Evolutionary conservation across 495 filamentous ascomycete species (phyloP), one percentile per base, ranked within the genome.

Genomic region (Clohesyomyces aquaticus): DNA sequence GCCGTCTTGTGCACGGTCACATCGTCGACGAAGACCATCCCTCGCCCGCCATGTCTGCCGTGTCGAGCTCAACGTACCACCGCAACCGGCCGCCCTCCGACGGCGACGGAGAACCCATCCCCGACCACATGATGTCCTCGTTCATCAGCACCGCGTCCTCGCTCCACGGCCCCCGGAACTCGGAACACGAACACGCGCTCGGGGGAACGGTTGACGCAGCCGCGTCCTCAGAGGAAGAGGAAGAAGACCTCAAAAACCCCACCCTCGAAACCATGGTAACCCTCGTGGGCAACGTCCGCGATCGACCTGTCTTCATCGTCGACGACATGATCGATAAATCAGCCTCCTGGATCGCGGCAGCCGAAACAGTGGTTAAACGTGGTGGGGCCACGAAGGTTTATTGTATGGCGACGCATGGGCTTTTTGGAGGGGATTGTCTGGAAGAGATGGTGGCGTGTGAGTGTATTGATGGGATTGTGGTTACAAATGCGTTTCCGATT

Each of bases 261-360:
- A 87, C 88, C 61, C 78, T 91, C 38, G 94, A 98, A 75, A 89
- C 90, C 74, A 97, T 91, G 79, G 93, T 98, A 69, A 98, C 94
- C 1, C 80, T 98, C 53, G 95, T 98, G 29, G 94, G 94, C 61
- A 90, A 98, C 65, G 94, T 98, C 55, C 85, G 84, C 67, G 85
- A 88, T 74, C 85, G 87, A 56, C 85, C 90, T 1, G 94, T 97
- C 38, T 88, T 98, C 75, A 89, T 98, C 62, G 88, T 98, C 50
- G 94, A 98, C 78, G 94, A 98, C 76, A 96, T 98, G 90, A 97
- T 98, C 68, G 94, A 98, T 78, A 96, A 96, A 75, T 86, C 91
- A 26, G 91, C 90, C 21, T 95, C 91, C 19, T 98, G 94, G 94
- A 94, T 98, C 68, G 94, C 93, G 9, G 94, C 94, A n/a, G 94